Evolutionary conservation across 352 stramenopile genomes (phyloP), one percentile per base, ranked within the genome.

Genomic region (Pythium scleroteichum): DNA sequence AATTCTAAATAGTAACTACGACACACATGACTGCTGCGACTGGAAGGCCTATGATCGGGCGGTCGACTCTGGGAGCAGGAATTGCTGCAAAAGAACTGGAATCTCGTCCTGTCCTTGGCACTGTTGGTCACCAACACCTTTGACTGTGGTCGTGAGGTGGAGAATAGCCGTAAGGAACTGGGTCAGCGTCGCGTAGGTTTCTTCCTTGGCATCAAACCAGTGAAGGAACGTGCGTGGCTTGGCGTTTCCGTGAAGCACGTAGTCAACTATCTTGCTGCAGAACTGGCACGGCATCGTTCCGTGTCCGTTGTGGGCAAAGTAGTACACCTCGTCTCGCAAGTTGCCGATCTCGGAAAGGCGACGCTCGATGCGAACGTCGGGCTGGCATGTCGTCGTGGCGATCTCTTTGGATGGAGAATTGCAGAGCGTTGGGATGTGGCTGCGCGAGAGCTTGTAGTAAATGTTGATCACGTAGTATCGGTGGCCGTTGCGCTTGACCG

Each of bases 281-380:
- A 60, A 61, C 16, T 39, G 8, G 27, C 59, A 66, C 23, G 59
- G 59, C 50, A 50, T 46, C 2, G 20, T n/a, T 5, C 51, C 59
- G 33, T 66, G 59, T 16, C 59, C 59, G 23, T 55, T 66, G 59
- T 66, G 59, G 0, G 59, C 59, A 39, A 60, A 56, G 42, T 66
- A 66, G 50, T 66, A 66, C 22, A 66, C 39, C 27, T 66, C 59
- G 39, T 68, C 27, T 6, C 60, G 60, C 27, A 68, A 24, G 38
- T 68, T 62, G 35, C 41, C 39, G 4, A 68, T 38, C 45, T 68
- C 60, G 1, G 51, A 68, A 46, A 68, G 49, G 14, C 60, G 60
- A 6, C 49, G 60, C 27, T 68, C 47, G 14, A 68, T 33, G 17
- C 45, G 33, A 20, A 40, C 26, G 17, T 62, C 60, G 1, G 60